phyloP scores from a whole-genome alignment of 495 filamentous ascomycete genomes.

The Neurospora sp. region DNA sequence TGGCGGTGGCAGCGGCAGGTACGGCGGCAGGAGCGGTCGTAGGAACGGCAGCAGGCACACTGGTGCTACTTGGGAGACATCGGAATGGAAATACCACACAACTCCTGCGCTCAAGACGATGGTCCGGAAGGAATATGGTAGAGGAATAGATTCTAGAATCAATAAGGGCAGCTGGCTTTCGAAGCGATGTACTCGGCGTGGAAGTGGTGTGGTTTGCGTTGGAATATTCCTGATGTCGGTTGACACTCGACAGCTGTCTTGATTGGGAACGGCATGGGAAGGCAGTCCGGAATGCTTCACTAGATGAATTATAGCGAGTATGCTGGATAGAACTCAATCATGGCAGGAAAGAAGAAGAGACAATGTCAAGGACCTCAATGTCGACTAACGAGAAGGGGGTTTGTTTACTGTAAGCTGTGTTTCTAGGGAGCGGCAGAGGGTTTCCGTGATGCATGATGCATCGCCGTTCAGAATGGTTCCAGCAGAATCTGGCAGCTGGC shows the following conservation, averaged over 20 bases:
- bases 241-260: background rate
- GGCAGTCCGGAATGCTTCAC: too few relatives aligned
- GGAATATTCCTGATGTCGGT: background rate
- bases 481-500: background rate
- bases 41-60: too few relatives aligned
- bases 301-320: too few relatives aligned
- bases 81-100: background rate
- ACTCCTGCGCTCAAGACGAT: background rate
- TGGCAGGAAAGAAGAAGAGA: too few relatives aligned
- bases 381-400: background rate
- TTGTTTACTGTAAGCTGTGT: background rate
- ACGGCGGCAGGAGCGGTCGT: background rate
- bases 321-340: too few relatives aligned
- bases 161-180: background rate
- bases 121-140: background rate
- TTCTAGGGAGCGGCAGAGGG: background rate
- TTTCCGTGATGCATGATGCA: background rate
- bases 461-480: background rate
- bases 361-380: too few relatives aligned
- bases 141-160: background rate
- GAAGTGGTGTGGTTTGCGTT: background rate
- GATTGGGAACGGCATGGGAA: background rate
- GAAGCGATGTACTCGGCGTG: background rate
- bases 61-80: too few relatives aligned
- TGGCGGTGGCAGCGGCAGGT: background rate